Base-by-base conservation (phyloP, 1,284 basidiomycete genomes). In the Tilletia walkeri region DNA sequence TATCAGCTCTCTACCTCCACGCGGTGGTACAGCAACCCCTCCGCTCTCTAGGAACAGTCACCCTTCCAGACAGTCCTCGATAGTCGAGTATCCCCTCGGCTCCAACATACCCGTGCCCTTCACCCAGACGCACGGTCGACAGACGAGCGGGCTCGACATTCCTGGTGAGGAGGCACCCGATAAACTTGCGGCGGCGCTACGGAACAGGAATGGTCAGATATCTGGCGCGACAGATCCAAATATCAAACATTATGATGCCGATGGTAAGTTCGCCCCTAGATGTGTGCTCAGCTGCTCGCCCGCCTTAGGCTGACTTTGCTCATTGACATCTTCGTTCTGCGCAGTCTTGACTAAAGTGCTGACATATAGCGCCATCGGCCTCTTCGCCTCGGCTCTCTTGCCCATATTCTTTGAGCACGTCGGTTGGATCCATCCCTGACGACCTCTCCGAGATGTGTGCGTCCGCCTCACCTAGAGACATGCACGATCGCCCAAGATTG, bases 341-440 rank as follows among this genome's bases (percentile, higher is more conserved):
- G 5, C 65, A 70, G 69, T 95, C 7, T 84, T 95, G 73, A 95
- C 94, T 39, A 95, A 95, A 85, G 90, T 95, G 3, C 89, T 93
- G 65, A 94, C 95, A 2, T 97, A 96, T 81, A 88, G 88, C 67
- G 93, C 93, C 0, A 95, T 96, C 72, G 92, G 88, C 0, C 82
- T 91, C 36, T 82, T 94, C 53, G 74, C 72, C 1, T 72, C 75
- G 2, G 69, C 75, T 14, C 24, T 75, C 39, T 72, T 80, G 24
- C 79, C 78, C 4, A 72, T 73, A 2, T 47, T 78, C 20, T 75
- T 80, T 20, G 72, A 75, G 59, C 67, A 70, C 45, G 47, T 77
- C 4, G 77, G 77, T 16, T 66, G 38, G 65, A 48, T 45, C 20
- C 65, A 38, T 24, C 59, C 59, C 38, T 63, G 50, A 53, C 18